Evolutionary conservation across 2,329 filamentous ascomycete genomes (phyloP).

Genomic region (Hypoxylon sp.): DNA sequence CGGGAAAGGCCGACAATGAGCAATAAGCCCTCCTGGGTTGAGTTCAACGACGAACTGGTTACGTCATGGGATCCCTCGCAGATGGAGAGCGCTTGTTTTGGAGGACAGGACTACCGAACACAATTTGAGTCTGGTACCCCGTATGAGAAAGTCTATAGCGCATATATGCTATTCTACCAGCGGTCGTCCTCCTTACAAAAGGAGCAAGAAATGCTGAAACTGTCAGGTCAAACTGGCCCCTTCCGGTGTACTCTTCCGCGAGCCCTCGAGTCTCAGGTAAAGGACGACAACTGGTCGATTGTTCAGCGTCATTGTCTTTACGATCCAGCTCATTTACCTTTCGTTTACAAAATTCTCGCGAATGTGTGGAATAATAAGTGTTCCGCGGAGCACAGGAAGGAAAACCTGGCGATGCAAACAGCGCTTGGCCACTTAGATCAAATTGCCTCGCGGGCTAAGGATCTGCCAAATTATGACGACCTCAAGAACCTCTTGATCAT

Average conservation of each 20-base stretch:
- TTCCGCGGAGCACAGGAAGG: conserved; percentile 62
- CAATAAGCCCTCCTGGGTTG: conserved; percentile 76
- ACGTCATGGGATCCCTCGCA: conserved; percentile 79
- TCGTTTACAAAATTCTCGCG: conserved; percentile 74
- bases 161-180: conserved; percentile 99
- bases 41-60: conserved; percentile 94
- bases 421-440: conserved; percentile 80
- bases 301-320: conserved; percentile 85
- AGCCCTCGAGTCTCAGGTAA: conserved; percentile 71
- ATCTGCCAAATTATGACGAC: conserved; percentile 72
- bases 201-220: conserved; percentile 65
- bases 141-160: conserved; percentile 83
- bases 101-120: conserved; percentile 73
- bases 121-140: conserved; percentile 63
- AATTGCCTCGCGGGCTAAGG: conserved; percentile 79
- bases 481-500: conserved; percentile 66
- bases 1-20: conserved; percentile 77
- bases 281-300: conserved; percentile 78
- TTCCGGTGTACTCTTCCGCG: conserved; percentile 63
- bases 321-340: conserved; percentile 77
- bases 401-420: conserved; percentile 68
- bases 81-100: conserved; percentile 84
- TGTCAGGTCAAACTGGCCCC: conserved; percentile 56
- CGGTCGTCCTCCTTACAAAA: conserved; percentile 75
- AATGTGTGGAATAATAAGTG: conserved; percentile 69